Percentiles rank a stretch among this genome's conserved stretches.
Evolutionary conservation across 257 asterid species (phyloP).

Genomic region (Nicotiana paniculata): DNA sequence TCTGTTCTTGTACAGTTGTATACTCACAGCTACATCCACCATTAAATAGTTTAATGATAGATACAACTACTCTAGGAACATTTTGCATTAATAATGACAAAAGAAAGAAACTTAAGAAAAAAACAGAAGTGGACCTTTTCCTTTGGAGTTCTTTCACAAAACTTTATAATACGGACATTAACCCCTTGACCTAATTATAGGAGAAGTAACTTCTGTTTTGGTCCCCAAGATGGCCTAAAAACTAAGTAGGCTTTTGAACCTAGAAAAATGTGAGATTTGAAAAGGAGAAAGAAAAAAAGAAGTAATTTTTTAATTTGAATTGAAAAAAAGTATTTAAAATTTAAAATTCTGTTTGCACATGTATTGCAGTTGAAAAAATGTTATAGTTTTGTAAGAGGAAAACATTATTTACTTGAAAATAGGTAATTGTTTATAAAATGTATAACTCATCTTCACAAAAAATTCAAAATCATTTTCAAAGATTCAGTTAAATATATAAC

Average conservation of each 20-base stretch:
- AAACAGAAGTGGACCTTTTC: background rate
- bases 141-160: background rate
- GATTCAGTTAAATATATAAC: no score
- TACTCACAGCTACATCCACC: background rate
- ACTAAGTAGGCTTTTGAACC: background rate
- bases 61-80: background rate
- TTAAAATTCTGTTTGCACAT: no score
- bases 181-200: background rate
- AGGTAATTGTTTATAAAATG: no score
- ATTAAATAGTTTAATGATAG: background rate
- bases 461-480: no score
- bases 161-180: background rate
- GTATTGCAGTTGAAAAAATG: no score
- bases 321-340: no score
- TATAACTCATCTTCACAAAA: no score
- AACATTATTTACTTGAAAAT: no score
- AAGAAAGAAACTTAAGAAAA: background rate
- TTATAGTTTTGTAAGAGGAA: no score
- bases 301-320: no score
- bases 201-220: background rate
- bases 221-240: background rate
- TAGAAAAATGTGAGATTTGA: no score
- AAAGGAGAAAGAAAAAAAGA: no score
- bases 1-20: background rate
- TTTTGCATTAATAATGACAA: background rate